phyloP scores from a whole-genome alignment of 257 asterid species.

The Avicennia marina region DNA sequence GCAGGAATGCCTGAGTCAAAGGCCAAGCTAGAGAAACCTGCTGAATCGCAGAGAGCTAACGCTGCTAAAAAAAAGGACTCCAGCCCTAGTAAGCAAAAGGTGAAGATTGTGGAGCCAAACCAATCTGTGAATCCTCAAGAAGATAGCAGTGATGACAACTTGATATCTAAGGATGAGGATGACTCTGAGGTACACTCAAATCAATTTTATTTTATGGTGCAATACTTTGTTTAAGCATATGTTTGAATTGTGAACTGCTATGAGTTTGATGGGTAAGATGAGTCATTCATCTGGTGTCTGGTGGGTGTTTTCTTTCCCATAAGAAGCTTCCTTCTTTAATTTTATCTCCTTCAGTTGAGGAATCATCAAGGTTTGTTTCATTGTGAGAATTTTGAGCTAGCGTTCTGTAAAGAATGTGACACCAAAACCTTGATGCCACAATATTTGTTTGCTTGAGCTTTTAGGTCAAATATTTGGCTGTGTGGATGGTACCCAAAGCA shows the following conservation, averaged over 20 bases:
- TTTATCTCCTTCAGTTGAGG: too few relatives aligned
- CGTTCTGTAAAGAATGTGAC: too few relatives aligned
- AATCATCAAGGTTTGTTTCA: too few relatives aligned
- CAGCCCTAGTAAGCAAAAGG: constrained; percentile 47
- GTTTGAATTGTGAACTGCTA: neutral
- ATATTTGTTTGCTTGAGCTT: too few relatives aligned
- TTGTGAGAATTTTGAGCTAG: too few relatives aligned
- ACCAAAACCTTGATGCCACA: too few relatives aligned
- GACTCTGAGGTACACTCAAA: constrained; percentile 25
- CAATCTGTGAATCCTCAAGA: constrained; percentile 20
- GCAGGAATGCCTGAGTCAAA: constrained; percentile 34
- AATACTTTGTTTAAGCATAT: too few relatives aligned
- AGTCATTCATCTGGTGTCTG: neutral
- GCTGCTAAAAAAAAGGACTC: constrained; percentile 30
- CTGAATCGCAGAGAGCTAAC: constrained; percentile 29
- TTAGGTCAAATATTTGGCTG: too few relatives aligned
- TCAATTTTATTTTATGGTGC: neutral
- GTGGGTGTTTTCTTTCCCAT: neutral
- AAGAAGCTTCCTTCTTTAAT: too few relatives aligned
- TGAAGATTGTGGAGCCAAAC: constrained; percentile 46
- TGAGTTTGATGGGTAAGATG: neutral
- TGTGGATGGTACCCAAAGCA: too few relatives aligned
- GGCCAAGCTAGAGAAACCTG: constrained; percentile 36
- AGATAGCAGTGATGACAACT: constrained; percentile 28
- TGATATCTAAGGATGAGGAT: constrained; percentile 26